Base-by-base conservation (phyloP, 2,329 filamentous ascomycete species). In the Aspergillus costaricaensis region DNA sequence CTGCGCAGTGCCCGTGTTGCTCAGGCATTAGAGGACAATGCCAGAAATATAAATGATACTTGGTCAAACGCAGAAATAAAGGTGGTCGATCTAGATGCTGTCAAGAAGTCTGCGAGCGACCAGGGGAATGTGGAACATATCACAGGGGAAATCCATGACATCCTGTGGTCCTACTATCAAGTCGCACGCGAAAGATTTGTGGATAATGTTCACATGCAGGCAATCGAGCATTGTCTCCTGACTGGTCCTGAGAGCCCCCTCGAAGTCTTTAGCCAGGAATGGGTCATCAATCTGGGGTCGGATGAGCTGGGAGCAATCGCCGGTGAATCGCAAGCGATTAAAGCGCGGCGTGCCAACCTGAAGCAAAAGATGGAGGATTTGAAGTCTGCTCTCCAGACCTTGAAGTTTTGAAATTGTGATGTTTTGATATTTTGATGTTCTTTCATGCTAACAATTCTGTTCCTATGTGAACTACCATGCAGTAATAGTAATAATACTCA, bases 181-280 rank as follows among this genome's bases (percentile, higher is more conserved):
- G 82, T 89, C 1, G 80, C 86, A 0, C 79, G 78, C 12, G 84
- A 84, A 67, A 82, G 86, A 0, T 89, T 91, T 59, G 81, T 88
- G 1, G 88, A 91, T 65, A 82, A 79, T 3, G 72, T 91, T 1
- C 86, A 80, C 67, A 81, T 82, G 62, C 87, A 90, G 63, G 85
- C 81, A 0, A 76, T 84, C 1, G 81, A 84, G 47, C 74, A 86
- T 66, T 79, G 79, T 60, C 77, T 91, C 0, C 72, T 89, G 0
- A 74, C 73, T 1, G 81, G 82, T 0, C 67, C 78, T 0, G 63
- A 77, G 0, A 83, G 83, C 5, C 86, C 86, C 0, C 73, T 88
- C 2, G 77, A 73, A 9, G 72, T 85, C 0, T 81, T 91, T 47
- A 82, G 77, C 0, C 77, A 85, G 0, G 70, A 78, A 0, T 82